Conservation (phyloP, 2,329 filamentous ascomycete genomes). For the Pseudogymnoascus sp. region DNA sequence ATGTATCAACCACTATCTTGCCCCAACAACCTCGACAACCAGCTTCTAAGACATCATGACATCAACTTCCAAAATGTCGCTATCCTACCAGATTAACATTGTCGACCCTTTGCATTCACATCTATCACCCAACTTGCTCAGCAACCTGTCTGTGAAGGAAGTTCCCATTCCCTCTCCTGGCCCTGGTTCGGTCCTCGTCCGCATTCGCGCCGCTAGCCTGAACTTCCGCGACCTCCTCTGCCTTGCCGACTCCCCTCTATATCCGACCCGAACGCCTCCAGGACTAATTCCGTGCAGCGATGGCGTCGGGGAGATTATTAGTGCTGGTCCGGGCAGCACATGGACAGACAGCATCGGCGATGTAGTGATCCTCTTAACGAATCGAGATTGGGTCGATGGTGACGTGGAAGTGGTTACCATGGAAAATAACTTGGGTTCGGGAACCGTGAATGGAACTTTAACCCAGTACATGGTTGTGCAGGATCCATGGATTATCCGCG, state of each 20-base stretch:
- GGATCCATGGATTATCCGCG: slow-evolving; percentile 29
- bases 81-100: background rate
- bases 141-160: slow-evolving; percentile 40
- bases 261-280: background rate
- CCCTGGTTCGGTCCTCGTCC: slow-evolving; percentile 36
- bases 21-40: background rate
- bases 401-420: slow-evolving; percentile 31
- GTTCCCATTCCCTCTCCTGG: slow-evolving; percentile 39
- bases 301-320: slow-evolving; percentile 41
- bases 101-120: background rate
- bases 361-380: slow-evolving; percentile 14
- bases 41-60: background rate
- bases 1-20: background rate
- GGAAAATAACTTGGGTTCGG: slow-evolving; percentile 31
- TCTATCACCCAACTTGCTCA: slow-evolving; percentile 27
- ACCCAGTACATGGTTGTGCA: slow-evolving; percentile 36
- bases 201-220: slow-evolving; percentile 21
- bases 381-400: slow-evolving; percentile 39
- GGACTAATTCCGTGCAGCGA: slow-evolving; percentile 31
- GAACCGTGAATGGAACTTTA: background rate
- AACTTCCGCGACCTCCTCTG: slow-evolving; percentile 23
- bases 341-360: slow-evolving; percentile 7
- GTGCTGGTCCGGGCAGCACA: slow-evolving; percentile 13
- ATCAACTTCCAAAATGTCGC: background rate
- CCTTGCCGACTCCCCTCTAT: slow-evolving; percentile 14